Base-by-base conservation (phyloP, 2,329 filamentous ascomycete species). In the Seiridium unicorne region DNA sequence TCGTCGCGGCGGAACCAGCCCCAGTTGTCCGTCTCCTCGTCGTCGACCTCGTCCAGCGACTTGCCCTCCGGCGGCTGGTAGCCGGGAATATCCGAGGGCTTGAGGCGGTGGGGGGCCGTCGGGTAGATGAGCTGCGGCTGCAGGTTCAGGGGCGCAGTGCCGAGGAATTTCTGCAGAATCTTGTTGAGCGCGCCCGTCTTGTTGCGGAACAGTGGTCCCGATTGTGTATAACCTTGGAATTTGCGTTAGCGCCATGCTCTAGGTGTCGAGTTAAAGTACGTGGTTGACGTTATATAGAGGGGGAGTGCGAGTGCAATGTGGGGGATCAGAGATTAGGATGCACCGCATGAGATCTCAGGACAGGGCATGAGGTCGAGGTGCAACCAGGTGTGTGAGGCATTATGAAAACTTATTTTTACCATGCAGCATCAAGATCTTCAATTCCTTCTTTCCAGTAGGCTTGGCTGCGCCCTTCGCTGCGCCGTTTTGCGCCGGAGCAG, bases 101-200 rank as follows among this genome's bases (percentile, higher is more conserved):
- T 80, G 11, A 93, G 84, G 3, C 80, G 83, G 69, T 84, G 81
- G 3, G 91, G 90, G 0, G 75, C 90, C 0, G 89, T 91, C 4
- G 89, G 89, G 76, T 90, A 93, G 70, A 86, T 75, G 57, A 92
- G 81, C 3, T 74, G 79, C 64, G 80, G 82, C 58, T 72, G 80
- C 68, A 85, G 72, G 66, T 79, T 78, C 59, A 84, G 76, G 49
- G 88, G 83, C 2, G 83, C 75, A 4, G 65, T 62, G 7, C 86
- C 83, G 64, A 97, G 89, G 35, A 86, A 78, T 71, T 96, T 97
- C 62, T 80, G 75, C 60, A 97, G 84, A 58, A 89, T 80, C 75
- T 97, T 97, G 68, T 93, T 87, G 1, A 97, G 81, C 9, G 92
- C 92, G 73, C 92, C 91, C 51, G 92, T 96, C 79, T 97, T 97